phyloP scores from a whole-genome alignment of 768 basidiomycete genomes.

The Termitomyces sp. region DNA sequence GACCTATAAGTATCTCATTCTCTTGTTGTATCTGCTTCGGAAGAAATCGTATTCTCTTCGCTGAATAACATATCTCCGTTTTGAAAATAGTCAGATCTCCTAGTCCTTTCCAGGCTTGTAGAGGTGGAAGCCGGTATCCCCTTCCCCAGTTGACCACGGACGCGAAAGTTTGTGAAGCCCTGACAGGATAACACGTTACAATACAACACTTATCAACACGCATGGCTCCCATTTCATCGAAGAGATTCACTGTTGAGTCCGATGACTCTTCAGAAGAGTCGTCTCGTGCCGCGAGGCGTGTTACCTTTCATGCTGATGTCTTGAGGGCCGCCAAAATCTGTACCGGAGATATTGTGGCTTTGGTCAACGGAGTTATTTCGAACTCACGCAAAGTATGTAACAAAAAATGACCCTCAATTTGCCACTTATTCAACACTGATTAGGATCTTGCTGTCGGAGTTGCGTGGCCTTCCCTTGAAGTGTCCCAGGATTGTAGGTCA shows the following conservation, averaged over 20 bases:
- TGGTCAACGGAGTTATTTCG: conserved; percentile 36
- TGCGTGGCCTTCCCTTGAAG: conserved; percentile 69
- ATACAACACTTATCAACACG: neutral
- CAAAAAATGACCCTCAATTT: neutral
- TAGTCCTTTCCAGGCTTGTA: neutral
- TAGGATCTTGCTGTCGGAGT: conserved; percentile 64
- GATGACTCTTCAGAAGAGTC: conserved; percentile 26
- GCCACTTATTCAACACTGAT: conserved; percentile 14
- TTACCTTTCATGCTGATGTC: conserved; percentile 57
- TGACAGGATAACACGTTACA: neutral
- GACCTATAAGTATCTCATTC: neutral
- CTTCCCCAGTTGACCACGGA: neutral
- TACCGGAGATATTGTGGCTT: conserved; percentile 64
- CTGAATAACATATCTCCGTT: neutral
- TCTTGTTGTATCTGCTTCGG: neutral
- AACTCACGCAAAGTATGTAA: conserved; percentile 19
- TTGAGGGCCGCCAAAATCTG: conserved; percentile 55
- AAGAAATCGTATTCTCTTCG: neutral
- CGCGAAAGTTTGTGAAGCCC: neutral
- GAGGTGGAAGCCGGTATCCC: neutral
- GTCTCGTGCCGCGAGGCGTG: conserved; percentile 53
- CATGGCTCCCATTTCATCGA: conserved; percentile 23
- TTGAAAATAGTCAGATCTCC: neutral
- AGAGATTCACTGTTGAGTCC: conserved; percentile 34
- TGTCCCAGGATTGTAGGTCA: conserved; percentile 52